A percentile compares a stretch with the other conserved stretches of the same genome.
These are phyloP conservation scores for Backusella westeae DNA, from an alignment of 192 early-diverging fungal genomes.

Conservation along the genomic window DNA sequence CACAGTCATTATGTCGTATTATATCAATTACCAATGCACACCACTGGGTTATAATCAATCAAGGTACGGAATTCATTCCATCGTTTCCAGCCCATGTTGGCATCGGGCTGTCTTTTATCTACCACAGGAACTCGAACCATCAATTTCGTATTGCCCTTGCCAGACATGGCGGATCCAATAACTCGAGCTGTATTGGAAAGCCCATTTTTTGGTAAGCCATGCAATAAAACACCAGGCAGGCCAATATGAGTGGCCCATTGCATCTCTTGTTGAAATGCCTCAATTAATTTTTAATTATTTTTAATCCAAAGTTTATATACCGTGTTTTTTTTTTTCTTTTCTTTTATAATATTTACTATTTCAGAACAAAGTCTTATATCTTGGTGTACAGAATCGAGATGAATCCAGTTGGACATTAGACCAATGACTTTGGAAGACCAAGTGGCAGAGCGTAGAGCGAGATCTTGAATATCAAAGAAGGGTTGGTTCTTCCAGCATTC, in stretches of 20 bases:
- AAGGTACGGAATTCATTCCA: slow-evolving; percentile 83
- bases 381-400: slow-evolving; percentile 49
- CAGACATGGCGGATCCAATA: slow-evolving; percentile 30
- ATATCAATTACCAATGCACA: slow-evolving; percentile 44
- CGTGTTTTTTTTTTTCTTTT: neutral
- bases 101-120: slow-evolving; percentile 13
- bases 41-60: slow-evolving; percentile 65
- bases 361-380: slow-evolving; percentile 55
- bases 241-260: slow-evolving; percentile 74
- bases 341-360: slow-evolving; percentile 27
- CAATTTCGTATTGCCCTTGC: slow-evolving; percentile 40
- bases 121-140: slow-evolving; percentile 49
- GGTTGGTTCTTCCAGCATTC: slow-evolving; percentile 40
- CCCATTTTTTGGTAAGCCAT: slow-evolving; percentile 30
- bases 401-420: slow-evolving; percentile 50
- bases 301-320: neutral
- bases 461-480: slow-evolving; percentile 43
- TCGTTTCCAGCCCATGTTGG: slow-evolving; percentile 55
- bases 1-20: too few relatives aligned
- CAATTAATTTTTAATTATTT: neutral
- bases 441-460: slow-evolving; percentile 45
- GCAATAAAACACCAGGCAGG: slow-evolving; percentile 55
- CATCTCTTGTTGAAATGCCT: slow-evolving; percentile 59
- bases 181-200: slow-evolving; percentile 59
- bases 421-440: slow-evolving; percentile 41